Percentiles rank a stretch among this genome's conserved stretches.
These are phyloP conservation scores for Fraxinus nigra DNA, from an alignment of 305 asterid species.

Conservation along the genomic window DNA sequence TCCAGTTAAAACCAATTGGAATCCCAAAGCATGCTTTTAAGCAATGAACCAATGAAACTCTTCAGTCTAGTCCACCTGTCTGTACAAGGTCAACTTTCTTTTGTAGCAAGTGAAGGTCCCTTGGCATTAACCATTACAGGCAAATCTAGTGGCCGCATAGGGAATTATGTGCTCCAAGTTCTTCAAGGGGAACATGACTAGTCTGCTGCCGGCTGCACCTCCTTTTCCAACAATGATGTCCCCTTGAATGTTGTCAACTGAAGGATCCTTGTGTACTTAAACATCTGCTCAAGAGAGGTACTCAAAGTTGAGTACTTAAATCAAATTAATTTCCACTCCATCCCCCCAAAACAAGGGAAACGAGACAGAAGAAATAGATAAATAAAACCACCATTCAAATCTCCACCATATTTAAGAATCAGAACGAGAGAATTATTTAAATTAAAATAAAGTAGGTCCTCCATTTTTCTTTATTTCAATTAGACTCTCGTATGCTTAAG, in stretches of 20 bases:
- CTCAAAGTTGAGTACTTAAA: neutral
- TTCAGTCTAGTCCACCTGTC: neutral
- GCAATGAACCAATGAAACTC: neutral
- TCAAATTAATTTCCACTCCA: neutral
- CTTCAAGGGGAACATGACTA: constrained; percentile 18
- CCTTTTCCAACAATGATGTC: constrained; percentile 84
- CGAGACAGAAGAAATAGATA: neutral
- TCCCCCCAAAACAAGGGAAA: neutral
- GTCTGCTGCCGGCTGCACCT: constrained; percentile 42
- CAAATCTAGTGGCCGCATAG: neutral
- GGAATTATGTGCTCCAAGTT: constrained; percentile 4
- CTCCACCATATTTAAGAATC: neutral
- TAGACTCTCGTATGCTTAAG: neutral
- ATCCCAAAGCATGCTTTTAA: neutral
- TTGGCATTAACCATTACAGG: neutral
- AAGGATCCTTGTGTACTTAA: constrained; percentile 62
- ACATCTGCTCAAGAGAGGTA: constrained; percentile 44
- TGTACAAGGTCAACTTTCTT: neutral
- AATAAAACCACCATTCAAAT: neutral
- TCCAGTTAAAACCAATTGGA: neutral
- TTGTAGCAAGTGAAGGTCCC: constrained; percentile 17
- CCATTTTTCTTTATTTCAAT: neutral
- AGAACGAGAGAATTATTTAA: neutral
- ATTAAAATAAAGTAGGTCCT: neutral
- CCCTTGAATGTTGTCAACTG: constrained; percentile 87